Base-by-base conservation (phyloP, 139 green algal species). In the Closterium sp. region DNA sequence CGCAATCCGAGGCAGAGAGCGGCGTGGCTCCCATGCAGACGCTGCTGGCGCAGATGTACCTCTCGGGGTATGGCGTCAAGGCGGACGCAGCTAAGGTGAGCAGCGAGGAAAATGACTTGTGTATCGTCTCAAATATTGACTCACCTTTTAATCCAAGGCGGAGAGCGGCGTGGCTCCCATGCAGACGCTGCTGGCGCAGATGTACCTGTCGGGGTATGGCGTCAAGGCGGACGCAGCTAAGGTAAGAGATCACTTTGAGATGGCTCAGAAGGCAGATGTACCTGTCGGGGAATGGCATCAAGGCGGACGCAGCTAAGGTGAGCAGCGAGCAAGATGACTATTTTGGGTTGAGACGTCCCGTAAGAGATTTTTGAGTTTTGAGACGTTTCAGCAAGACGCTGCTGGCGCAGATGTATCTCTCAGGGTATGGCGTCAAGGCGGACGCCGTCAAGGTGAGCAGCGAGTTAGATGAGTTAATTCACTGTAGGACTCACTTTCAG, bases 11-110 rank as follows among this genome's bases (percentile, higher is more conserved):
- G 50, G 91, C 91, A n/a, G 88, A 50, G 34, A 28, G 62, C 31
- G 91, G 91, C 88, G 91, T 93, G 9, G 89, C 50, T 22, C 28
- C 32, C 89, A 89, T 84, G 30, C 91, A 93, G 88, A 79, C 88
- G 42, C 89, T 93, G 50, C 45, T 93, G 9, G 91, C 31, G 24
- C 91, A 93, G 91, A 93, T 93, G 91, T 42, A 93, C 24, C 38
- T 87, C 17, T 93, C 91, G 62, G 91, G 91, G 17, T 93, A 93
- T 27, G 91, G 91, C 42, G 50, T 89, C 31, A 31, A 87, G 32
- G 28, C 31, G 45, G 91, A 93, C 84, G 24, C 38, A 34, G 27
- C 24, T 6, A 91, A 93, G 91, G 91, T 93, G 50, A 92, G 70
- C 17, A 79, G 62, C 10, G 62, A 79, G 17, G 62, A 79, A 79